Evolutionary conservation across 129 eudicot genomes (phyloP).

Genomic region (Flaveria ramosissima): DNA sequence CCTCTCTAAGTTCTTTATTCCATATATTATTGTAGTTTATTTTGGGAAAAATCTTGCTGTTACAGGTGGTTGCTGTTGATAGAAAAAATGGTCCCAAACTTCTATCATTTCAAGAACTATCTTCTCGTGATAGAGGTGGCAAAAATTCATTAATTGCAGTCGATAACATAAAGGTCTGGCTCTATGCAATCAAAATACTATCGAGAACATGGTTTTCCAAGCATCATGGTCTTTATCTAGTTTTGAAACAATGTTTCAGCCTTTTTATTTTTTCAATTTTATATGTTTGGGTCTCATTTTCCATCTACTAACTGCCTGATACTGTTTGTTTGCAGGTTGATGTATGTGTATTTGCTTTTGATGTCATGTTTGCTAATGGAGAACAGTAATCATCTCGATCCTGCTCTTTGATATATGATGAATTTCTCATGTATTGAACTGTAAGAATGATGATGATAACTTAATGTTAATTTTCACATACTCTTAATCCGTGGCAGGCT

Average conservation of each 20-base stretch:
- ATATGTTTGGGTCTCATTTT: neutral
- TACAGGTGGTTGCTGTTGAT: constrained; percentile 92
- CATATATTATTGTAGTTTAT: neutral
- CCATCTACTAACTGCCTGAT: constrained; percentile 12
- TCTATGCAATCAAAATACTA: neutral
- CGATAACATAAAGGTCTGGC: constrained; percentile 72
- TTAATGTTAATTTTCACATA: neutral
- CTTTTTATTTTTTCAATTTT: constrained; percentile 1
- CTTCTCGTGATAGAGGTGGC: constrained; percentile 93
- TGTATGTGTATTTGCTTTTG: constrained; percentile 79
- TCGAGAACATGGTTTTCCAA: neutral
- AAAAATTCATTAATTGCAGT: constrained; percentile 65
- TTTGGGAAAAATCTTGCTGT: constrained; percentile 13
- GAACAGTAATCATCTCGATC: constrained; percentile 66
- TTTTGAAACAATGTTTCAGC: constrained; percentile 14
- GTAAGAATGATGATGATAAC: neutral
- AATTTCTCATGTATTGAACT: neutral
- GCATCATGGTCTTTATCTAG: neutral
- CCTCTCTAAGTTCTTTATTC: neutral
- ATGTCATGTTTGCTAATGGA: constrained; percentile 92
- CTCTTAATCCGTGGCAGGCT: constrained; percentile 55
- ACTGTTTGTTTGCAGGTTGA: constrained; percentile 70
- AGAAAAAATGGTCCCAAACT: constrained; percentile 72
- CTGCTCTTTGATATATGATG: constrained; percentile 16
- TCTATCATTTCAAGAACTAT: constrained; percentile 91